phyloP scores from a whole-genome alignment of 2,329 filamentous ascomycete genomes.

The Canariomyces notabilis region DNA sequence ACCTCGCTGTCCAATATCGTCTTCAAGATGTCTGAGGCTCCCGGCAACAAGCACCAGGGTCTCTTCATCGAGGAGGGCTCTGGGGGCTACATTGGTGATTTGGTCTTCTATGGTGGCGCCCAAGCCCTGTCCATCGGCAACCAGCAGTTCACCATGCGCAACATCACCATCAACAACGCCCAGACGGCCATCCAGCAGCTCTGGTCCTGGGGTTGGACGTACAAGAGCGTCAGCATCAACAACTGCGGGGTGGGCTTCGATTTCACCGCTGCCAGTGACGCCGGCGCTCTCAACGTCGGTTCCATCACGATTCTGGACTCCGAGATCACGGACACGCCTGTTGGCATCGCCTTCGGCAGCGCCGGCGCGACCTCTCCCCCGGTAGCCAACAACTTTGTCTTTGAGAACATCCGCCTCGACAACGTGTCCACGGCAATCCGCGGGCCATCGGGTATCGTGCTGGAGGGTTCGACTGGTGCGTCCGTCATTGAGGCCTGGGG shows the following conservation, averaged over 20 bases:
- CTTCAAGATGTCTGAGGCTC: conserved; percentile 43
- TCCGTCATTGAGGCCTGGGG: conserved; percentile 54
- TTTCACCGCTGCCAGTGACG: conserved; percentile 48
- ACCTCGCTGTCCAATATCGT: conserved; percentile 53
- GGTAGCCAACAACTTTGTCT: conserved; percentile 38
- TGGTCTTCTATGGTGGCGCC: conserved; percentile 63
- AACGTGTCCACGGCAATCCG: conserved; percentile 40
- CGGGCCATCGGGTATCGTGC: conserved; percentile 41
- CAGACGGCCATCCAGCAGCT: conserved; percentile 65
- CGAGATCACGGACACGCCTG: conserved; percentile 59
- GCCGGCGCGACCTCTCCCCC: conserved; percentile 27
- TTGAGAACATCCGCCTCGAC: conserved; percentile 45
- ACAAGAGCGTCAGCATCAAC: conserved; percentile 60
- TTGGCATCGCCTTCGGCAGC: conserved; percentile 53
- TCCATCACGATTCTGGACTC: conserved; percentile 72
- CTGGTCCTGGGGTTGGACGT: conserved; percentile 75
- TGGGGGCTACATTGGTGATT: conserved; percentile 63
- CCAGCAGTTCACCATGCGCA: conserved; percentile 67
- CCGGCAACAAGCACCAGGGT: conserved; percentile 48
- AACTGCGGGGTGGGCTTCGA: conserved; percentile 63
- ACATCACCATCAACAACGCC: conserved; percentile 60
- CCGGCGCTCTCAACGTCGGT: conserved; percentile 55
- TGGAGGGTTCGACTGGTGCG: conserved; percentile 46
- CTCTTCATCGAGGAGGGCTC: conserved; percentile 59
- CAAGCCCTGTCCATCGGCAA: conserved; percentile 52